phyloP scores from a whole-genome alignment of 306 rosid genomes.

The Begonia peltatifolia region DNA sequence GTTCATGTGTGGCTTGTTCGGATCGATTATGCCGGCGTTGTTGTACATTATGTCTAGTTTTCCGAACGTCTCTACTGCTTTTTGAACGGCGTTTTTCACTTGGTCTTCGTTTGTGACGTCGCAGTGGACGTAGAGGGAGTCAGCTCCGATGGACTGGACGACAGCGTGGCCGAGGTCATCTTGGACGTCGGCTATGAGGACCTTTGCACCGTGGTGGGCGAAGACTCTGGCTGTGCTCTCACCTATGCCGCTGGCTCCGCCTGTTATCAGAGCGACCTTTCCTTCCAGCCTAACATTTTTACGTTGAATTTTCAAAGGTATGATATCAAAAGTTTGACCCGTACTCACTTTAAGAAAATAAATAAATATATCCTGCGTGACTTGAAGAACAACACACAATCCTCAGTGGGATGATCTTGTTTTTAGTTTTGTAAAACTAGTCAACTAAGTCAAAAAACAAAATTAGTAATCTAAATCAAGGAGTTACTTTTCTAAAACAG shows the following conservation, averaged over 20 bases:
- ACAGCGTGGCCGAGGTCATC: slow-evolving; percentile 38
- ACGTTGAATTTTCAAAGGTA: no score
- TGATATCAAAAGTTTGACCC: no score
- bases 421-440: no score
- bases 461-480: no score
- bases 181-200: slow-evolving; percentile 61
- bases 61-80: slow-evolving; percentile 23
- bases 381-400: no score
- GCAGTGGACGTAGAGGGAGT: slow-evolving; percentile 35
- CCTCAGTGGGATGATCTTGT: no score
- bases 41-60: slow-evolving; percentile 79
- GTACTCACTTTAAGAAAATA: no score
- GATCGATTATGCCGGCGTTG: slow-evolving; percentile 52
- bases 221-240: slow-evolving; percentile 48
- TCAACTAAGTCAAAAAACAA: no score
- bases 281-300: slow-evolving; percentile 50
- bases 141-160: slow-evolving; percentile 25
- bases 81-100: slow-evolving; percentile 29
- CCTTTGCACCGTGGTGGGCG: slow-evolving; percentile 46
- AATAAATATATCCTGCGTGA: no score
- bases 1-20: slow-evolving; percentile 29
- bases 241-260: slow-evolving; percentile 86
- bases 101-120: slow-evolving; percentile 65
- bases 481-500: no score
- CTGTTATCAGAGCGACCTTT: slow-evolving; percentile 71